Evolutionary conservation across 371 early-diverging fungal genomes (phyloP), one percentile per base, ranked within the genome.

Genomic region (Actinomortierella ambigua): DNA sequence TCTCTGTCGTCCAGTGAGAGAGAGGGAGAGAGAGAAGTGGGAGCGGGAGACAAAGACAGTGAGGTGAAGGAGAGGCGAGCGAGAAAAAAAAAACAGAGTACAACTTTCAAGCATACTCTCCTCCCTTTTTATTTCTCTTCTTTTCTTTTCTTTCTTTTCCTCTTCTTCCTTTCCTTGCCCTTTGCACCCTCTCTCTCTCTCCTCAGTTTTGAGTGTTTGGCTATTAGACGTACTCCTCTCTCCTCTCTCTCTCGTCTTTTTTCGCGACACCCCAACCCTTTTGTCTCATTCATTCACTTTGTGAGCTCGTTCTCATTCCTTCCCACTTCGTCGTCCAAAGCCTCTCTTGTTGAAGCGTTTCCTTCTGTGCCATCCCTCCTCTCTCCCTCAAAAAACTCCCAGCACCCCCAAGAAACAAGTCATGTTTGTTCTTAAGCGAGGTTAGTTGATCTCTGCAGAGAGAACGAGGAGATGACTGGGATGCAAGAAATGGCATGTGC

Each of bases 371-470:
- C 8, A 24, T 15, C 48, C 48, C 24, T 48, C 20, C 48, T 48
- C 22, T 22, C 48, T 18, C 48, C 22, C 8, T 8, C 2, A 20
- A 14, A 46, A 44, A 28, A 7, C 23, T 29, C 27, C 29, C 41
- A 29, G 28, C 47, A 29, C 0, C 17, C 8, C n/a, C 14, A 1
- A 50, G 22, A 20, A 20, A 13, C 7, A 17, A 53, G 15, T 42
- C 40, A 73, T 73, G 75, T 73, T 51, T 61, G 75, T 73, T 56
- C 18, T 73, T 57, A 73, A 73, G 68, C 63, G 75, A 73, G 75
- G 75, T 73, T 50, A 63, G 63, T 50, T 34, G 40, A 28, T 28
- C 6, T 28, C 15, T 14, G 27, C 14, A 7, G 17, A 6, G 28
- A 8, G 52, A 13, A 51, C 15, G 6, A 51, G 5, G 34, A 14